These are phyloP conservation scores for Metschnikowia gelsemii DNA, from an alignment of 805 yeast species.

Conservation along the genomic window DNA sequence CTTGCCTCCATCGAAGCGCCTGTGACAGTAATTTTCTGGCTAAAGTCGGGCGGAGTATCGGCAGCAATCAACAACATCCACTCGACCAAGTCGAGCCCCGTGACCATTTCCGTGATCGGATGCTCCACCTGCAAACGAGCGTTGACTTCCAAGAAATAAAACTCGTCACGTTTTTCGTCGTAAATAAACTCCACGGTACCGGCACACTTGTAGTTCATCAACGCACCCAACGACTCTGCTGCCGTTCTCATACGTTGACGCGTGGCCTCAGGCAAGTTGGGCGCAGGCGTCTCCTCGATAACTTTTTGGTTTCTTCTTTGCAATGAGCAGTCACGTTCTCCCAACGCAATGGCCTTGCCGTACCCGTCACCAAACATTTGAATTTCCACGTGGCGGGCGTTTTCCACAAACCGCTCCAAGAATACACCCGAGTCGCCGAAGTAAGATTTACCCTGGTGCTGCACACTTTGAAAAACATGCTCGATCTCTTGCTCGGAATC, in stretches of 20 bases:
- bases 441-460: conserved; percentile 89
- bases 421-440: conserved; percentile 97
- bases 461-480: conserved; percentile 83
- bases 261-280: conserved; percentile 80
- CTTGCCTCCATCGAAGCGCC: conserved; percentile 98
- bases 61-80: conserved; percentile 96
- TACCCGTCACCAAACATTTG: conserved; percentile 96
- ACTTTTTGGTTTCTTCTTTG: conserved; percentile 97
- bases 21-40: conserved; percentile 52
- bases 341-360: conserved; percentile 90
- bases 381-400: conserved; percentile 94
- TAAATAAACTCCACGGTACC: conserved; percentile 97
- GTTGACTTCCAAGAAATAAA: conserved; percentile 93
- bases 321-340: conserved; percentile 96
- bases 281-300: conserved; percentile 98
- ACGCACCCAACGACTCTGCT: conserved; percentile 77
- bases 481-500: conserved; percentile 79
- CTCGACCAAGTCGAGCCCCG: conserved; percentile 92
- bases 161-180: conserved; percentile 81
- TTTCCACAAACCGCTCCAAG: conserved; percentile 89
- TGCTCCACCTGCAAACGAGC: conserved; percentile 98
- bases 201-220: conserved; percentile 91
- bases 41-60: conserved; percentile 79
- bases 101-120: conserved; percentile 93
- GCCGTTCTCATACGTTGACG: conserved; percentile 74